Conservation (phyloP, 108 stramenopile species). For the Pelagomonas calceolata region DNA sequence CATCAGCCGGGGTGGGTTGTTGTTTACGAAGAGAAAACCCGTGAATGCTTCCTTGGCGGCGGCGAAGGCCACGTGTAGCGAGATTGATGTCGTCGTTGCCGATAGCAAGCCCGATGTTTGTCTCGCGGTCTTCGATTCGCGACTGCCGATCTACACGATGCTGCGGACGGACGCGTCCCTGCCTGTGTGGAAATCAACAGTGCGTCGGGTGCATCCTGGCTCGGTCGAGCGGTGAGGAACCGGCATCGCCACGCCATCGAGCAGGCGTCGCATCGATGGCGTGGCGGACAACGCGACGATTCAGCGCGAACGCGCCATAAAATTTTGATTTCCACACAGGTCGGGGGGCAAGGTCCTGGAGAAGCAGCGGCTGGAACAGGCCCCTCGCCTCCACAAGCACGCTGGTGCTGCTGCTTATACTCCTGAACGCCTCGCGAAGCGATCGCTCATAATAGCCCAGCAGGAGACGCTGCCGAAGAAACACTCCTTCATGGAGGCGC, state of each 20-base stretch:
- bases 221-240: too few species aligned
- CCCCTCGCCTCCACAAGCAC: neutral
- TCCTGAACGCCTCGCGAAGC: neutral
- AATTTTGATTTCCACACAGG: too few species aligned
- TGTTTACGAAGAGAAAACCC: neutral
- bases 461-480: neutral
- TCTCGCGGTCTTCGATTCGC: neutral
- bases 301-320: too few species aligned
- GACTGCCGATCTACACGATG: neutral
- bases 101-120: neutral
- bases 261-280: too few species aligned
- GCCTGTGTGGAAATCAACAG: too few species aligned
- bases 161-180: neutral
- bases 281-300: too few species aligned
- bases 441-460: neutral
- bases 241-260: too few species aligned
- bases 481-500: neutral
- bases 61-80: neutral
- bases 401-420: neutral
- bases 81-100: neutral
- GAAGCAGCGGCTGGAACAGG: neutral
- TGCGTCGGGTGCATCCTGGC: too few species aligned
- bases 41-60: neutral
- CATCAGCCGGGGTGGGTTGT: neutral
- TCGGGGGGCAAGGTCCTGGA: neutral